These are phyloP conservation scores for Fragaria iinumae DNA, from an alignment of 306 rosid species.

Conservation along the genomic window DNA sequence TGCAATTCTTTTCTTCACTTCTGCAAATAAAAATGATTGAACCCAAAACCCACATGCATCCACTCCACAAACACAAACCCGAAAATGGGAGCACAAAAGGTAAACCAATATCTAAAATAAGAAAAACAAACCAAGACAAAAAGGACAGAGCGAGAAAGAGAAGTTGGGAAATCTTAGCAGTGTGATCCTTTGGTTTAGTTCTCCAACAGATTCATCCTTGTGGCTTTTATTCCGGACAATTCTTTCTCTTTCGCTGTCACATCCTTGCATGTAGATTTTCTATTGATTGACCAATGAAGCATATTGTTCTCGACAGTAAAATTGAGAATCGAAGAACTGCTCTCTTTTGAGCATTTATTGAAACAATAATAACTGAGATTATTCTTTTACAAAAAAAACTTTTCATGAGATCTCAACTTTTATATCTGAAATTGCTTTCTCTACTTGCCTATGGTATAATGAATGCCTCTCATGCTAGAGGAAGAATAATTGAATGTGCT, in stretches of 20 bases:
- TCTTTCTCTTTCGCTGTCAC: neutral
- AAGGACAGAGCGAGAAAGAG: no score
- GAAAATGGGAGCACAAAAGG: no score
- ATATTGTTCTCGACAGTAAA: constrained; percentile 13
- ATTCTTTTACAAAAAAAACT: constrained; percentile 19
- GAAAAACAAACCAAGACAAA: no score
- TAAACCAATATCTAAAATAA: no score
- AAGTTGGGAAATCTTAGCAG: neutral
- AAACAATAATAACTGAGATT: constrained; percentile 22
- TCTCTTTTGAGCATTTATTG: constrained; percentile 33
- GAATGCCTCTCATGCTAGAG: constrained; percentile 35
- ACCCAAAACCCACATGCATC: no score
- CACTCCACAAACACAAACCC: no score
- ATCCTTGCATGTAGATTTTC: neutral
- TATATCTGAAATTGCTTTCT: constrained; percentile 15
- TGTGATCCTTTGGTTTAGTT: neutral
- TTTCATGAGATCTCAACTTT: constrained; percentile 27
- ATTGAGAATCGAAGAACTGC: constrained; percentile 27
- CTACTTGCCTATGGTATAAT: constrained; percentile 31
- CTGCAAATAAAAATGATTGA: no score
- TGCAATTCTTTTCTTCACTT: no score
- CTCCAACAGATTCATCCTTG: neutral
- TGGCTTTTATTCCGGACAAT: neutral
- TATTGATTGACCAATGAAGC: neutral
- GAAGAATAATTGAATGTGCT: constrained; percentile 35